Conservation (phyloP, 176 grass and related monocot genomes). For the Rhynchospora tenuis region DNA sequence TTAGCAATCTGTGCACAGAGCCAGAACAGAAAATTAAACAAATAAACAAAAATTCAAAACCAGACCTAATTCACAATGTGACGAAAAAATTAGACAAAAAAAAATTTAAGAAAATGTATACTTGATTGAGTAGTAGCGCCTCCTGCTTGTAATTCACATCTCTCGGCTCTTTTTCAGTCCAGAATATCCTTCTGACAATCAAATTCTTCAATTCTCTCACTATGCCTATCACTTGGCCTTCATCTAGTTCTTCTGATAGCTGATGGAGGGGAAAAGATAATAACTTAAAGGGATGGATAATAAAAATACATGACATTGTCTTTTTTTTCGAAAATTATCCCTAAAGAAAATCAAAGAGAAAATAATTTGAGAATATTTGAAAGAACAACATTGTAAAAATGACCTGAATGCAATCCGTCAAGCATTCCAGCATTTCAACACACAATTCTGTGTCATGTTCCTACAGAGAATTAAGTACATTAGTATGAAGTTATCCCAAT, state of each 20-base stretch:
- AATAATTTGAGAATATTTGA: too few relatives aligned
- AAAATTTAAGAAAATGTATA: not conserved
- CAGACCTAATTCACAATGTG: not conserved
- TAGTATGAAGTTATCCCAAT: slow-evolving; percentile 14
- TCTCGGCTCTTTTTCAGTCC: not conserved
- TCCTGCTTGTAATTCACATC: not conserved
- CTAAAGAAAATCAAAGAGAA: too few relatives aligned
- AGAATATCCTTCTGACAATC: not conserved
- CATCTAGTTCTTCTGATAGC: not conserved
- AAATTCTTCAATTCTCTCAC: not conserved
- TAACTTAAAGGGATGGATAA: not conserved
- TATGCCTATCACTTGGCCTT: not conserved
- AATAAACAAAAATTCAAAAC: not conserved
- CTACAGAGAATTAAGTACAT: slow-evolving; percentile 41
- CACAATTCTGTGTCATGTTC: slow-evolving; percentile 78
- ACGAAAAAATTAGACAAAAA: not conserved
- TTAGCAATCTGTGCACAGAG: not conserved
- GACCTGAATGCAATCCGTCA: slow-evolving; percentile 65
- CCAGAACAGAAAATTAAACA: not conserved
- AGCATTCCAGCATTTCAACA: slow-evolving; percentile 51
- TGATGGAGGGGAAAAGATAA: not conserved
- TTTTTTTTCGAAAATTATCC: too few relatives aligned
- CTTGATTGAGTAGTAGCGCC: not conserved
- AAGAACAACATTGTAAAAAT: too few relatives aligned
- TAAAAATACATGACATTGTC: not conserved